phyloP scores from a whole-genome alignment of 345 rosid species.

The Boechera retrofracta region DNA sequence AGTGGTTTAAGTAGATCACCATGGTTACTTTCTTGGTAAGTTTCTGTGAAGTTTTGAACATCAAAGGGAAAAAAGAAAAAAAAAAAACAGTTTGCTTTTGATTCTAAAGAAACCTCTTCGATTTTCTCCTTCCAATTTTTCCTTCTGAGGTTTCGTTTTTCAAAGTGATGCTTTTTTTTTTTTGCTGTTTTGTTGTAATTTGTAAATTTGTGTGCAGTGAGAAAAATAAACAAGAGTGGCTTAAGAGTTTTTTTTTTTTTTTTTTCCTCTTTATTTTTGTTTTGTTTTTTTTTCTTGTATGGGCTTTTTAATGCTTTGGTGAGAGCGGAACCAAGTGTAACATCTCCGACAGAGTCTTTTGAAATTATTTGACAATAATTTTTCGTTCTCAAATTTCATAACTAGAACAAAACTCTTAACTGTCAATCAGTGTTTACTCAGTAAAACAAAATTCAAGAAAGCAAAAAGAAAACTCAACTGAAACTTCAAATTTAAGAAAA shows the following conservation, averaged over 20 bases:
- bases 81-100: slow-evolving; percentile 38
- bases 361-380: neutral
- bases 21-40: slow-evolving; percentile 70
- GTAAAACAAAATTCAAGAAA: neutral
- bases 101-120: slow-evolving; percentile 46
- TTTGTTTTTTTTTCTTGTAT: slow-evolving; percentile 19
- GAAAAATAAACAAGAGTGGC: slow-evolving; percentile 59
- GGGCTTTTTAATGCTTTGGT: slow-evolving; percentile 34
- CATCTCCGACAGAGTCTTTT: slow-evolving; percentile 29
- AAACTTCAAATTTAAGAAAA: neutral
- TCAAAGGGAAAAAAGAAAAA: slow-evolving; percentile 19
- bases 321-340: slow-evolving; percentile 43
- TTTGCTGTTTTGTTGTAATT: slow-evolving; percentile 61
- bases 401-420: neutral
- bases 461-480: neutral
- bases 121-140: slow-evolving; percentile 30
- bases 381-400: neutral
- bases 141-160: slow-evolving; percentile 27
- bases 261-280: neutral
- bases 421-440: neutral
- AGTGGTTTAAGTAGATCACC: slow-evolving; percentile 51
- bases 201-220: slow-evolving; percentile 79
- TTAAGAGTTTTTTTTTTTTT: slow-evolving; percentile 34
- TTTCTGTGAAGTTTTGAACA: slow-evolving; percentile 15
- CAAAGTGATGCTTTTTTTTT: slow-evolving; percentile 39